phyloP scores from a whole-genome alignment of 1,139 yeast species.

The Pichia sp. region DNA sequence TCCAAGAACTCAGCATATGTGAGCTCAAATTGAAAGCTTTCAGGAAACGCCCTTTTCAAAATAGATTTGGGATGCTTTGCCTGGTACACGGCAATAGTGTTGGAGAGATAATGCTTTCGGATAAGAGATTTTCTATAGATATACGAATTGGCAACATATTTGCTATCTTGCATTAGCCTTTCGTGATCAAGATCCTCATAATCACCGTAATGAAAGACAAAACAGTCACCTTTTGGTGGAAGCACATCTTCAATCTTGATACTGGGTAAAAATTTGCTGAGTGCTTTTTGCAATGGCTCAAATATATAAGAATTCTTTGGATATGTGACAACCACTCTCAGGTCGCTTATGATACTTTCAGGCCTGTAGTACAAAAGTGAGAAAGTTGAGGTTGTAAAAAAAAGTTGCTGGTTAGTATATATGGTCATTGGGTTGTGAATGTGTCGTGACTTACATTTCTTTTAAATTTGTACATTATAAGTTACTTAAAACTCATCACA shows the following conservation, averaged over 20 bases:
- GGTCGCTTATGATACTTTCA: neutral
- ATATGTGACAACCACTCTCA: constrained; percentile 20
- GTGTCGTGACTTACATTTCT: neutral
- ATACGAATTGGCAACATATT: constrained; percentile 73
- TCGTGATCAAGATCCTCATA: constrained; percentile 87
- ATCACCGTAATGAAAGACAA: constrained; percentile 74
- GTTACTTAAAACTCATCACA: neutral
- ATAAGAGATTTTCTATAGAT: constrained; percentile 84
- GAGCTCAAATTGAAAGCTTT: constrained; percentile 75
- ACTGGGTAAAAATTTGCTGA: constrained; percentile 30
- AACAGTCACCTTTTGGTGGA: constrained; percentile 23
- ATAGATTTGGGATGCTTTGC: constrained; percentile 72
- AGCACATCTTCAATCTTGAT: constrained; percentile 25
- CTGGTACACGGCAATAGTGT: constrained; percentile 66
- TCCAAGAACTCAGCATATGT: constrained; percentile 95
- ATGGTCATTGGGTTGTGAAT: neutral
- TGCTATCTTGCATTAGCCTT: constrained; percentile 35
- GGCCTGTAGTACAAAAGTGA: neutral
- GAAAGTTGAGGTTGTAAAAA: neutral
- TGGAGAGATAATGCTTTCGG: constrained; percentile 81
- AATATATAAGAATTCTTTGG: constrained; percentile 49
- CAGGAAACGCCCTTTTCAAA: constrained; percentile 61
- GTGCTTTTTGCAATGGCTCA: constrained; percentile 39
- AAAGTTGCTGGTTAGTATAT: neutral
- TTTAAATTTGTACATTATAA: neutral